Percentiles rank a stretch among this genome's conserved stretches.
Conservation (phyloP, 129 eudicot species). For the Glebionis coronaria region DNA sequence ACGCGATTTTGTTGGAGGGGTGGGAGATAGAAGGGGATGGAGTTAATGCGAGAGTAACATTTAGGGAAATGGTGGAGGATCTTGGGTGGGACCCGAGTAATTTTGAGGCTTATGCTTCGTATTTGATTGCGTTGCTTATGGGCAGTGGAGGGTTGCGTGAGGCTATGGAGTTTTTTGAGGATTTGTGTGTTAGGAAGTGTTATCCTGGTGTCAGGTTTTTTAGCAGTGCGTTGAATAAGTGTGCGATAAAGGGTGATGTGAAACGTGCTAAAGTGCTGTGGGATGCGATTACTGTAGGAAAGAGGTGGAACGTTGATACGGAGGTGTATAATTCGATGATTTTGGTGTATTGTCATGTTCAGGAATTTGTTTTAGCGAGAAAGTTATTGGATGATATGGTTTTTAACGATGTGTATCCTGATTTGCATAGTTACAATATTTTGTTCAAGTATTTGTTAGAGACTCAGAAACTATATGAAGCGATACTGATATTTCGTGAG, state of each 20-base stretch:
- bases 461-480: slow-evolving; percentile 43
- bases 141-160: slow-evolving; percentile 62
- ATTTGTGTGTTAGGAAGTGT: slow-evolving; percentile 54
- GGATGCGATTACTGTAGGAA: slow-evolving; percentile 43
- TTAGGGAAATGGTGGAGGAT: slow-evolving; percentile 63
- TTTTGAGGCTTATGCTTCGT: slow-evolving; percentile 66
- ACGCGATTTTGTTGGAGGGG: slow-evolving; percentile 77
- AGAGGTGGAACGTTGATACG: slow-evolving; percentile 46
- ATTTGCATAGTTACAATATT: slow-evolving; percentile 50
- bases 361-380: slow-evolving; percentile 48
- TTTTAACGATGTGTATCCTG: slow-evolving; percentile 64
- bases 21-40: slow-evolving; percentile 72
- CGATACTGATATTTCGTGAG: slow-evolving; percentile 50
- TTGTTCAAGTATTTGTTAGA: slow-evolving; percentile 45
- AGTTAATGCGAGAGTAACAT: slow-evolving; percentile 48
- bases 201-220: slow-evolving; percentile 73
- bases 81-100: slow-evolving; percentile 78
- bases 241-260: slow-evolving; percentile 51
- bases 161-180: slow-evolving; percentile 42
- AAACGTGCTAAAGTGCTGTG: slow-evolving; percentile 52
- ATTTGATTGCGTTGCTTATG: slow-evolving; percentile 51
- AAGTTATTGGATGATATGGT: slow-evolving; percentile 75
- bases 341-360: slow-evolving; percentile 43
- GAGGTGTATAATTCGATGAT: slow-evolving; percentile 69
- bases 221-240: slow-evolving; percentile 51